Percentiles rank a stretch among this genome's conserved stretches.
phyloP scores from a whole-genome alignment of 23 red algal genomes.

The Gracilaria domingensis region DNA sequence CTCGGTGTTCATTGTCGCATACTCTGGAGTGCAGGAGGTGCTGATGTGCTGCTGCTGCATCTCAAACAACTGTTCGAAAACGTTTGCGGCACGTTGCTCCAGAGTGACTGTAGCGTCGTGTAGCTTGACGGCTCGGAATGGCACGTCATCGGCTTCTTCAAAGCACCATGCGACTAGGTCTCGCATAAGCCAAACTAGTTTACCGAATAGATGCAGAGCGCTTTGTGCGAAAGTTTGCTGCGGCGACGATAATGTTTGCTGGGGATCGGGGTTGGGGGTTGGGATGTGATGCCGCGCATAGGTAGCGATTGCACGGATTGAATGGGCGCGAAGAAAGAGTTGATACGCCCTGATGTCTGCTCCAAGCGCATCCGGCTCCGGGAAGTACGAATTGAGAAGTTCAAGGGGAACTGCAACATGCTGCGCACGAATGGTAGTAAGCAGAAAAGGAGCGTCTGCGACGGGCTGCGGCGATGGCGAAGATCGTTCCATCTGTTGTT shows the following conservation, averaged over 20 bases:
- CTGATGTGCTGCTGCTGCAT: conserved; percentile 5
- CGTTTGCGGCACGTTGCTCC: conserved; percentile 34
- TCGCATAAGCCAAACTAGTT: background rate
- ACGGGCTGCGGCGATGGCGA: background rate
- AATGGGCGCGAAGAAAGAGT: conserved; percentile 20
- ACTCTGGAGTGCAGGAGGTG: conserved; percentile 16
- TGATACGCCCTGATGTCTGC: conserved; percentile 1
- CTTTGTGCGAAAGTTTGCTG: conserved; percentile 3
- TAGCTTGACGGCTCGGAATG: background rate
- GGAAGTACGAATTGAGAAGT: conserved; percentile 25
- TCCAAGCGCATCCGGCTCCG: background rate
- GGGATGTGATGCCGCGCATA: conserved; percentile 1
- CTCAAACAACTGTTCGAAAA: conserved; percentile 29
- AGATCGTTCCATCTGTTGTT: background rate
- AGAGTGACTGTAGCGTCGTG: conserved; percentile 3
- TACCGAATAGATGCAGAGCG: conserved; percentile 10
- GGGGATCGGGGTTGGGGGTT: background rate
- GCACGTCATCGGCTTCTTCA: conserved; percentile 1
- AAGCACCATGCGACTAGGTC: conserved; percentile 28
- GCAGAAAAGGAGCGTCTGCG: conserved; percentile 2
- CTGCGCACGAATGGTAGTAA: background rate
- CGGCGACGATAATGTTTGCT: background rate
- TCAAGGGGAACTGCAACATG: conserved; percentile 8
- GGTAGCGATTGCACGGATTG: conserved; percentile 19
- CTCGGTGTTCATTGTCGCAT: conserved; percentile 14